Evolutionary conservation across 768 basidiomycete species (phyloP), one percentile per base, ranked within the genome.

Genomic region (Boletellus emodensis): DNA sequence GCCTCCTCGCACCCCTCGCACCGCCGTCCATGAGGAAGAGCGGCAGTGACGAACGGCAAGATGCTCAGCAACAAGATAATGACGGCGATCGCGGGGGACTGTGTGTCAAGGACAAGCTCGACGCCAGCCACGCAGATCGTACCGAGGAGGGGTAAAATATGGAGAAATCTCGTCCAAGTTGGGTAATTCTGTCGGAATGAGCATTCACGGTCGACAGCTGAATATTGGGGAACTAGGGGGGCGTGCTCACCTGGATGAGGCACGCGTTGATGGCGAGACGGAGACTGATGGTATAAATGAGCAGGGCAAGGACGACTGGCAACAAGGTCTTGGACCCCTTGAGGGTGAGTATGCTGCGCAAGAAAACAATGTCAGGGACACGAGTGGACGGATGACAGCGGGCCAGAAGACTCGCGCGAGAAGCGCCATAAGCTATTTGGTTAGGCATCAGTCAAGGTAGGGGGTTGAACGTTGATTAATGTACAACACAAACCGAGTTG

Each of bases 221-320:
- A 26, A 26, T 7, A 26, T 7, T 26, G 4, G 24, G 24, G 24
- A 26, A 26, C 24, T 26, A 26, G 24, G 40, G 40, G 12, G 13
- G 36, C 10, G 38, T n/a, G 0, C 38, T 37, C 46, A 60, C 64
- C 0, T 36, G 46, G 37, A 58, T 24, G 32, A 50, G 52, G 33
- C 52, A 51, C 12, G 44, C n/a, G 24, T 53, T 45, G 36, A 44
- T 32, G 9, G 53, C 50, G 22, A 60, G 38, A 18, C 52, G 49
- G 28, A 65, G 57, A 24, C 45, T 64, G 39, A 58, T 50, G 9
- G 62, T 65, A 35, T 62, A 64, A 3, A 62, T 40, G 12, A 66
- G 45, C 9, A 65, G 53, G 1, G 53, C 41, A 9, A 66, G 46
- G 0, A 52, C 50, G 6, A 46, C 44, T 4, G 45, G 49, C 6